Conservation (phyloP, 129 eudicot species). For the Cynara cardunculus region DNA sequence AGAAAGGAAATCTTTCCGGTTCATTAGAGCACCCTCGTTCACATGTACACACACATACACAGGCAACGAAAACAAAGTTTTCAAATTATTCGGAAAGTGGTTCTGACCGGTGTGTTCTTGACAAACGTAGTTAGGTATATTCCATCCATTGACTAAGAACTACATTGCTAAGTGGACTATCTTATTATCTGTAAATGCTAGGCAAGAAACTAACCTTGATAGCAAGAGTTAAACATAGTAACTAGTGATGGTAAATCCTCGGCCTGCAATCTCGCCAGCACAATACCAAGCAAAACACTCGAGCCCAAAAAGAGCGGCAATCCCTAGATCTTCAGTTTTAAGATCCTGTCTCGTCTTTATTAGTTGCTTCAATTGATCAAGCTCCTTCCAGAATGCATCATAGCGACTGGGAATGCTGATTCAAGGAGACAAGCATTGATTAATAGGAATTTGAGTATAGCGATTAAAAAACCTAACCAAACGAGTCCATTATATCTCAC, state of each 20-base stretch:
- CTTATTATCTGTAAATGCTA: constrained; percentile 1
- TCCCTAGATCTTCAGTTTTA: constrained; percentile 50
- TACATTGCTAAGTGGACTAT: constrained; percentile 23
- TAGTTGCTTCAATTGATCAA: constrained; percentile 33
- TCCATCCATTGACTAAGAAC: not conserved
- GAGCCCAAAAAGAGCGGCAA: constrained; percentile 57
- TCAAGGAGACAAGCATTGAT: not conserved
- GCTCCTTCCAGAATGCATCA: constrained; percentile 39
- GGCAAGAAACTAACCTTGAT: constrained; percentile 7
- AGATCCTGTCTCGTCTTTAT: constrained; percentile 33
- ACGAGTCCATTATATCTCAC: not conserved
- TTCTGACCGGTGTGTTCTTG: not conserved
- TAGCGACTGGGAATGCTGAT: constrained; percentile 35
- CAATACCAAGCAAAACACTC: constrained; percentile 66
- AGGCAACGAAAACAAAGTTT: not conserved
- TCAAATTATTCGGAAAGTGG: constrained; percentile 16
- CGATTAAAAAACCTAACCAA: not conserved
- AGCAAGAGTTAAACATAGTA: constrained; percentile 35
- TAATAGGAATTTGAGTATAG: not conserved
- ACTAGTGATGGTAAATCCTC: constrained; percentile 56
- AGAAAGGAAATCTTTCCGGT: too few relatives aligned
- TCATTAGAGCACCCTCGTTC: not conserved
- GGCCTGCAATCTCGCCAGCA: constrained; percentile 55
- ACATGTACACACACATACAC: not conserved
- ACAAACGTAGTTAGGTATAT: not conserved